These are phyloP conservation scores for Perkinsus chesapeaki DNA, from an alignment of 169 alveolate species.

Conservation along the genomic window DNA sequence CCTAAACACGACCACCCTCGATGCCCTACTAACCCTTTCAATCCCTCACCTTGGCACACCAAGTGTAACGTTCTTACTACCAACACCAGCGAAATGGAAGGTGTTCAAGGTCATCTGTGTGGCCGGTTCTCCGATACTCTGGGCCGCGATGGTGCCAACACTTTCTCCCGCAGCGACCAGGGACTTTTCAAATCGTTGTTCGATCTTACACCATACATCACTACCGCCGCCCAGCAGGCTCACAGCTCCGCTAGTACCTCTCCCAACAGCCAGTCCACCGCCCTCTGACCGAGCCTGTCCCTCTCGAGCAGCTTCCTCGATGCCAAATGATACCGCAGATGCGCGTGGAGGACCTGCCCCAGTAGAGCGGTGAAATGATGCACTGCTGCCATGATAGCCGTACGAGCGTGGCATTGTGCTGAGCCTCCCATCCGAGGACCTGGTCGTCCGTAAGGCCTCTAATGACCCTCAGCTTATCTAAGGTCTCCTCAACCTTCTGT, in stretches of 20 bases:
- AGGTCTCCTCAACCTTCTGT: conserved; percentile 6
- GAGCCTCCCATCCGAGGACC: conserved; percentile 73
- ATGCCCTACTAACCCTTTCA: not conserved
- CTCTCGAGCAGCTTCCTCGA: conserved; percentile 83
- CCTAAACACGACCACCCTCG: not conserved
- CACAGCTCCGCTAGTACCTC: conserved; percentile 61
- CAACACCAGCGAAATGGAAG: conserved; percentile 99
- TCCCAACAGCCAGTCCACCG: conserved; percentile 93
- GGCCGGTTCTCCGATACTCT: conserved; percentile 99
- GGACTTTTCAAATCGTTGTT: conserved; percentile 83
- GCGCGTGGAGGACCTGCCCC: conserved; percentile 75
- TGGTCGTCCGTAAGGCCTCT: conserved; percentile 35
- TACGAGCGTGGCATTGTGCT: conserved; percentile 72
- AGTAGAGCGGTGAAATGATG: not conserved
- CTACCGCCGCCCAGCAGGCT: not conserved
- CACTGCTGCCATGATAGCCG: not conserved
- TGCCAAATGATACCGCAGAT: conserved; percentile 81
- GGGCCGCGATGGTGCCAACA: conserved; percentile 99
- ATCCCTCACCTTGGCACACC: conserved; percentile 88
- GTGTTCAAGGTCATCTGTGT: conserved; percentile 99
- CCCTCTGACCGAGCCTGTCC: conserved; percentile 81
- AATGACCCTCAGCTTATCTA: not conserved
- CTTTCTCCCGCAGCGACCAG: conserved; percentile 98
- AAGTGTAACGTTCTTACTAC: conserved; percentile 98
- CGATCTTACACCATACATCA: conserved; percentile 9